phyloP scores from a whole-genome alignment of 176 grass and related monocot genomes.

The Triticum aestivum region IWGSC_CS_RefSeq_v2.1 NC_057796.1:263754689-263755188 shows the following conservation, averaged over 20 bases:
- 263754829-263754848: no score
- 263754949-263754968: not conserved
- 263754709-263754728: no score
- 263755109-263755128: not conserved
- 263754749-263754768: no score
- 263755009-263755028: slow-evolving; percentile 20
- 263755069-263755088: slow-evolving; percentile 31
- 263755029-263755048: not conserved
- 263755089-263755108: slow-evolving; percentile 26
- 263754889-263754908: not conserved
- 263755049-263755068: slow-evolving; percentile 22
- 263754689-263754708: no score
- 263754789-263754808: not conserved
- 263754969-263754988: not conserved
- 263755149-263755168: slow-evolving; percentile 16
- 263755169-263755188: slow-evolving; percentile 21
- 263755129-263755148: not conserved
- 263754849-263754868: not conserved
- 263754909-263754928: not conserved
- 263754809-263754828: not conserved
- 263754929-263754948: not conserved
- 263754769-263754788: not conserved
- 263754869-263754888: not conserved
- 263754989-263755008: not conserved
- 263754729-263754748: no score